These are phyloP conservation scores for Ochetophila trinervis DNA, from an alignment of 306 rosid species.

Conservation along the genomic window DNA sequence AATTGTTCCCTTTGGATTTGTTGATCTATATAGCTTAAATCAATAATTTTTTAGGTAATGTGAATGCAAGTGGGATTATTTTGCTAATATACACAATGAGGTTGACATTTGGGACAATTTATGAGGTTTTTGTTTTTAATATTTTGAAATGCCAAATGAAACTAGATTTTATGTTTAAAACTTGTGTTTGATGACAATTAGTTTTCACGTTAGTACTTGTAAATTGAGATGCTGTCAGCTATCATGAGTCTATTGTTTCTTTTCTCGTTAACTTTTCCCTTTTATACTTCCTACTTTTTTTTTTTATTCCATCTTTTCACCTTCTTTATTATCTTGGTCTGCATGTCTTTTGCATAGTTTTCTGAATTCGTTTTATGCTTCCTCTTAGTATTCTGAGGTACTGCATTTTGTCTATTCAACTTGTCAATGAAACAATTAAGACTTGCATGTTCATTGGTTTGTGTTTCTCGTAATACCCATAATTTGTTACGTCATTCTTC, in stretches of 20 bases:
- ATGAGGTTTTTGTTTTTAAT: no score
- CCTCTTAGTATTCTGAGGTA: not conserved
- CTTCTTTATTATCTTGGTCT: not conserved
- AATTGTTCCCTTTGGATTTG: no score
- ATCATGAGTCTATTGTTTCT: not conserved
- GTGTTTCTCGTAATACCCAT: slow-evolving; percentile 2
- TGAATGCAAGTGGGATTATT: no score
- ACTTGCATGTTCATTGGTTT: not conserved
- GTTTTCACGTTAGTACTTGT: no score
- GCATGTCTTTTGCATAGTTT: not conserved
- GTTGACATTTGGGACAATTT: no score
- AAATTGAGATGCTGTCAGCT: no score
- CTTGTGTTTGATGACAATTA: no score
- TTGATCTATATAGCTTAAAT: no score
- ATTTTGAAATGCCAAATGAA: no score
- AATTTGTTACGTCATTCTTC: slow-evolving; percentile 18
- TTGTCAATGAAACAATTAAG: not conserved
- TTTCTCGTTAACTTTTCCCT: not conserved
- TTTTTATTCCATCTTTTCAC: not conserved
- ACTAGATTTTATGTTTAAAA: no score
- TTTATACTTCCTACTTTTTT: not conserved
- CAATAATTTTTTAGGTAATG: no score
- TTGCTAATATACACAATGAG: no score
- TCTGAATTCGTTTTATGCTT: not conserved
- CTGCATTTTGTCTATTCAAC: not conserved